These are phyloP conservation scores for Dendrocalamus latiflorus DNA, from an alignment of 202 grass and related monocot species.

Conservation along the genomic window DNA sequence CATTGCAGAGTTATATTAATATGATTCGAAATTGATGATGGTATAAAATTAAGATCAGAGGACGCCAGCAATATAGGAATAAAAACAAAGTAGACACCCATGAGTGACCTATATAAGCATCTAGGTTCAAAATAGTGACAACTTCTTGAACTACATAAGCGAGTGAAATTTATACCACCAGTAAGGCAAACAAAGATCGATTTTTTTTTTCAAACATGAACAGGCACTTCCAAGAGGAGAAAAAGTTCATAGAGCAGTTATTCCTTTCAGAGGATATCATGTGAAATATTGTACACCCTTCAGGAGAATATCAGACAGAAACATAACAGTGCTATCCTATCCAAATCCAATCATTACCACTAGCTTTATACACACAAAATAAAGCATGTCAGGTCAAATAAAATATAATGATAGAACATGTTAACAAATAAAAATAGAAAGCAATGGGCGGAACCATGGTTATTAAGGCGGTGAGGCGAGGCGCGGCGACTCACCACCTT, in stretches of 20 bases:
- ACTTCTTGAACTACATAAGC: not conserved
- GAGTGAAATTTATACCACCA: not conserved
- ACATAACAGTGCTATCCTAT: not conserved
- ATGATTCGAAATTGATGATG: not conserved
- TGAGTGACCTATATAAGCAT: not conserved
- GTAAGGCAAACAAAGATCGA: not conserved
- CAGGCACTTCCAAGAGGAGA: not conserved
- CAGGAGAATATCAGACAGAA: not conserved
- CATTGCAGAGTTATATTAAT: not conserved
- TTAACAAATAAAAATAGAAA: constrained; percentile 29
- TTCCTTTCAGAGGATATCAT: constrained; percentile 16
- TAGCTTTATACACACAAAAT: constrained; percentile 8
- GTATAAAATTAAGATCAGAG: not conserved
- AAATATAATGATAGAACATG: constrained; percentile 12
- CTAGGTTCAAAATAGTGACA: not conserved
- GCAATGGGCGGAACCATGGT: not conserved
- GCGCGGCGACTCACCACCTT: too few species aligned
- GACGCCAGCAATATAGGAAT: not conserved
- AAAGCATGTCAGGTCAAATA: not conserved
- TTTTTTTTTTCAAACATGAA: not conserved
- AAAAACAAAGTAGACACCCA: not conserved
- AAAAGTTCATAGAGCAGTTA: not conserved
- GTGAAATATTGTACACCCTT: not conserved
- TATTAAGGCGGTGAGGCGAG: too few species aligned
- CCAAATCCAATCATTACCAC: constrained; percentile 9